Conservation (phyloP, 2,329 filamentous ascomycete species). For the Cladorrhinum sp. region DNA sequence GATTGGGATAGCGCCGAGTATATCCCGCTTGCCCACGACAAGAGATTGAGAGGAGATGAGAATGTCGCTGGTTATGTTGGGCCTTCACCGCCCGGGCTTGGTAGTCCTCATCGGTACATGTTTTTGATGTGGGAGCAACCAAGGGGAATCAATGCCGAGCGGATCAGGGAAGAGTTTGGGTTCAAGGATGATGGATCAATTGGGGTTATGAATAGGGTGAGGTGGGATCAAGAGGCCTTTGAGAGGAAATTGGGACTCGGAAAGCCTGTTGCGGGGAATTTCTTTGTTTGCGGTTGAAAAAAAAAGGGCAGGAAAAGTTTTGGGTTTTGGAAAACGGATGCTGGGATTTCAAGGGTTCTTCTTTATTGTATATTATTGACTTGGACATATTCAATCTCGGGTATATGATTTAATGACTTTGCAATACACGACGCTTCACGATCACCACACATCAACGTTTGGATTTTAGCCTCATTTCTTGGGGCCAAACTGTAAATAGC, state of each 20-base stretch:
- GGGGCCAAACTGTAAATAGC: not conserved
- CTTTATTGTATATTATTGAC: not conserved
- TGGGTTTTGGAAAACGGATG: no score
- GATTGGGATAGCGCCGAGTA: slow-evolving; percentile 12
- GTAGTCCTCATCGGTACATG: slow-evolving; percentile 47
- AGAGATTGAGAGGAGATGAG: not conserved
- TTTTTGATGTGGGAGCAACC: slow-evolving; percentile 51
- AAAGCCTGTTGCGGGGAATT: slow-evolving; percentile 26
- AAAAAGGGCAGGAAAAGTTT: no score
- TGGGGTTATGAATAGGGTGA: slow-evolving; percentile 36
- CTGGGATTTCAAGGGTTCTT: no score
- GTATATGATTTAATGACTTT: not conserved
- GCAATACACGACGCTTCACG: not conserved
- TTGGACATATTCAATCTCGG: not conserved
- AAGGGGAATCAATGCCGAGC: slow-evolving; percentile 33
- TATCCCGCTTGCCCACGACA: slow-evolving; percentile 12
- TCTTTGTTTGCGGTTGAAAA: slow-evolving; percentile 23
- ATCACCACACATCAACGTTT: no score
- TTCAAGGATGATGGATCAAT: slow-evolving; percentile 35
- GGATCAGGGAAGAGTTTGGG: slow-evolving; percentile 31
- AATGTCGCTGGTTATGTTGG: slow-evolving; percentile 40
- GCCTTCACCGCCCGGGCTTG: slow-evolving; percentile 45
- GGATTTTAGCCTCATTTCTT: not conserved
- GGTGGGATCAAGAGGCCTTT: slow-evolving; percentile 43
- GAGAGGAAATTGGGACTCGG: slow-evolving; percentile 30